Percentiles rank a stretch among this genome's conserved stretches.
Evolutionary conservation across 768 basidiomycete genomes (phyloP).

Genomic region (Pleurotus tuber-regium): DNA sequence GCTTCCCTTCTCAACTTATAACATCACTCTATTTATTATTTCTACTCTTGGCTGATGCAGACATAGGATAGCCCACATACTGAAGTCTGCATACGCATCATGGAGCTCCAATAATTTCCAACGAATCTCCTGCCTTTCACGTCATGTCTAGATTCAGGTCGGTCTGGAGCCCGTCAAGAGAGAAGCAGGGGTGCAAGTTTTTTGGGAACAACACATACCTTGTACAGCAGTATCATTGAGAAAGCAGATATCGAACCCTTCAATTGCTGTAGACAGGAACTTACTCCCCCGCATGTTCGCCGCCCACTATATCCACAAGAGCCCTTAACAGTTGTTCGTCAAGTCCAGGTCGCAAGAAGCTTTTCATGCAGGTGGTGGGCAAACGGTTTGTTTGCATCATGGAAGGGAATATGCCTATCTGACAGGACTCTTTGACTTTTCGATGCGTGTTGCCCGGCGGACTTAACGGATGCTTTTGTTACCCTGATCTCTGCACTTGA

Average conservation of each 20-base stretch:
- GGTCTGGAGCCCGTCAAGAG: background rate
- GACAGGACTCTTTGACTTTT: conserved; percentile 1
- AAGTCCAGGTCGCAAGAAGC: background rate
- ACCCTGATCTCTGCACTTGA: too few species aligned
- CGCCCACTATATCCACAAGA: too few species aligned
- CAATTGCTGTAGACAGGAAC: background rate
- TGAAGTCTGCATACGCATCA: too few species aligned
- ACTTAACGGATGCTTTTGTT: conserved; percentile 5
- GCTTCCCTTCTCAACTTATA: background rate
- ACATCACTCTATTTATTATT: background rate
- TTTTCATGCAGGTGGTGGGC: too few species aligned
- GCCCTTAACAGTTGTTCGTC: too few species aligned
- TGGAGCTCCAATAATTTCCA: background rate
- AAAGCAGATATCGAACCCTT: too few species aligned
- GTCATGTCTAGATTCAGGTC: background rate
- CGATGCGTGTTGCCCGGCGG: conserved; percentile 8
- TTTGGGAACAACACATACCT: too few species aligned
- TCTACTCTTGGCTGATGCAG: too few species aligned
- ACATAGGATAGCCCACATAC: too few species aligned
- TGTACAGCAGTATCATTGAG: too few species aligned
- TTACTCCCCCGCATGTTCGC: background rate
- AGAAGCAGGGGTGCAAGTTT: background rate
- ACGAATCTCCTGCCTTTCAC: too few species aligned
- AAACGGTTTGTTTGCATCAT: too few species aligned
- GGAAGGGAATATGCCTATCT: conserved; percentile 9